These are phyloP conservation scores for Helianthus annuus DNA, from an alignment of 129 eudicot genomes.

Conservation along the genomic window DNA sequence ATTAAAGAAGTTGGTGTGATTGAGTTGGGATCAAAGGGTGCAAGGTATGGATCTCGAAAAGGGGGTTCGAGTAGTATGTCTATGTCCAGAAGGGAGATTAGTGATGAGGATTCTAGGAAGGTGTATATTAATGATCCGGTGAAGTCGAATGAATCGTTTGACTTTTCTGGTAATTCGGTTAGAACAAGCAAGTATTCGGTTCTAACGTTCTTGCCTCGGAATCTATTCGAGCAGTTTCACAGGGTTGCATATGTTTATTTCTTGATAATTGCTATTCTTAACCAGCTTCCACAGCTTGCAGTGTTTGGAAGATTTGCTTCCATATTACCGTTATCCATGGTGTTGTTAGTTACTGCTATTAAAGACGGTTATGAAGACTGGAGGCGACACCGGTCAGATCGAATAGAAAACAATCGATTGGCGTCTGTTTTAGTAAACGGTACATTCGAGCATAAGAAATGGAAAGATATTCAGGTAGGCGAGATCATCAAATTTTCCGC, in stretches of 20 bases:
- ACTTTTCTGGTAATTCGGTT: conserved; percentile 73
- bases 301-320: conserved; percentile 91
- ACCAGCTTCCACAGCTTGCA: conserved; percentile 93
- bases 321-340: conserved; percentile 72
- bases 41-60: conserved; percentile 56
- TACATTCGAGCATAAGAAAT: conserved; percentile 50
- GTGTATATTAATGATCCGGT: conserved; percentile 71
- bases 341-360: conserved; percentile 76
- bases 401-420: conserved; percentile 69
- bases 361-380: conserved; percentile 96
- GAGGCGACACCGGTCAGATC: conserved; percentile 76
- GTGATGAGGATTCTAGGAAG: conserved; percentile 80
- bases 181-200: conserved; percentile 76
- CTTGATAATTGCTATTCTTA: conserved; percentile 75
- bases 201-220: conserved; percentile 84
- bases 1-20: conserved; percentile 63
- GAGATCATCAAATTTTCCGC: conserved; percentile 77
- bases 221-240: conserved; percentile 90
- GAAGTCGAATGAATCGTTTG: conserved; percentile 65
- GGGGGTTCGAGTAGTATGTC: conserved; percentile 48
- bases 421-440: conserved; percentile 53
- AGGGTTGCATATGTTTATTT: conserved; percentile 91
- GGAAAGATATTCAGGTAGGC: conserved; percentile 81
- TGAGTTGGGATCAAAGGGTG: conserved; percentile 53
- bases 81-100: conserved; percentile 70